Evolutionary conservation across 2,329 filamentous ascomycete species (phyloP), one percentile per base, ranked within the genome.

Genomic region (Colletotrichum melonis): DNA sequence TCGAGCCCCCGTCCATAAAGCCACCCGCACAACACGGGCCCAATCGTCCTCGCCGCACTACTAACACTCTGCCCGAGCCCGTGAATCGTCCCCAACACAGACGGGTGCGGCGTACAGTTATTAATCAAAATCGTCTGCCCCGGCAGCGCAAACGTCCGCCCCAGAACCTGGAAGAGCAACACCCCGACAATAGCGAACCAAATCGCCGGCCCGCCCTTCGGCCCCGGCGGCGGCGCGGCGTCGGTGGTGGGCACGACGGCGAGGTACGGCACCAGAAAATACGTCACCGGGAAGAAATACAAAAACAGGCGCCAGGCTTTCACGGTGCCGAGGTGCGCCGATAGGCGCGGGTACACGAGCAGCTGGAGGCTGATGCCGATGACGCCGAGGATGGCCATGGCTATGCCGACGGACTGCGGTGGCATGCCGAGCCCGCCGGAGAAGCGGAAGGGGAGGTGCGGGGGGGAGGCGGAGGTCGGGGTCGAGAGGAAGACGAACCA

Each of bases 401-500:
- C 93, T 56, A 94, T 84, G n/a, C 94, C 94, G 38, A 97, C 92
- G 2, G 90, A 88, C 1, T 89, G 87, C 0, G 93, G 91, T 0
- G 90, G 89, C 65, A 97, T 88, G n/a, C 93, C 93, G 0, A 97
- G 86, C 2, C 94, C 94, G 32, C 94, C 93, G 0, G 91, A 91
- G 78, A 95, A 95, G 74, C 88, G 82, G 78, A 93, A 90, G 0
- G 91, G 87, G 70, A 88, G 81, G 74, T 81, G 76, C 1, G 74
- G 74, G n/a, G 80, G 77, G 1, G 79, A 75, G 1, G 76, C 73
- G 0, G 77, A 72, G 1, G 80, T 77, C 0, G 92, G 92, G 0
- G 92, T 93, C 1, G 93, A 94, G 58, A 95, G 87, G 81, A 95
- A 95, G 63, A 94, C 87, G 74, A 94, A 93, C 85, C 92, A 94